phyloP scores from a whole-genome alignment of 2,329 filamentous ascomycete species.

The Nothophaeocryptopus gaeumannii region DNA sequence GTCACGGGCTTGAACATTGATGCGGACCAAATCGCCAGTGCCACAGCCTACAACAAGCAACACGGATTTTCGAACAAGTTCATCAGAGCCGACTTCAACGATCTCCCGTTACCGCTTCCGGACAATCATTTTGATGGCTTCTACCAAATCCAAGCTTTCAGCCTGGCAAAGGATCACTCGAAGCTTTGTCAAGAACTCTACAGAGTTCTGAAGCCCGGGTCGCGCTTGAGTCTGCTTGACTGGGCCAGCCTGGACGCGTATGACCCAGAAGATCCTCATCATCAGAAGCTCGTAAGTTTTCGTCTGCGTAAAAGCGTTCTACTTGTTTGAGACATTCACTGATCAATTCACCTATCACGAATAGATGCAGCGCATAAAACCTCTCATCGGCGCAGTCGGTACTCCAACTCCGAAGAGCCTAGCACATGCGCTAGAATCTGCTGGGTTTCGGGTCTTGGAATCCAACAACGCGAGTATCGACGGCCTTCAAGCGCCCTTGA shows the following conservation, averaged over 20 bases:
- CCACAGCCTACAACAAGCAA: constrained; percentile 24
- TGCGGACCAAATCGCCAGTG: constrained; percentile 29
- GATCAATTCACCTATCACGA: background rate
- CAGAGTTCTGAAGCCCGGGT: constrained; percentile 30
- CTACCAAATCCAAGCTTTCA: constrained; percentile 34
- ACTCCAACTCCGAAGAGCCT: constrained; percentile 30
- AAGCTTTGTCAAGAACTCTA: constrained; percentile 26
- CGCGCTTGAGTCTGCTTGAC: constrained; percentile 28
- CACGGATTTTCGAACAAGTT: constrained; percentile 25
- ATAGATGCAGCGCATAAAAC: constrained; percentile 30
- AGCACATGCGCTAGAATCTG: constrained; percentile 19
- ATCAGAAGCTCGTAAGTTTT: constrained; percentile 13
- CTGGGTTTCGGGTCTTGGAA: constrained; percentile 26
- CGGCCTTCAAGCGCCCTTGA: constrained; percentile 29
- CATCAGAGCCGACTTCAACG: constrained; percentile 29
- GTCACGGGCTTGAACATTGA: constrained; percentile 33
- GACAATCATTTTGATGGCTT: constrained; percentile 30
- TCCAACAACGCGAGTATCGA: constrained; percentile 27
- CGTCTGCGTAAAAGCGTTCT: too few relatives aligned
- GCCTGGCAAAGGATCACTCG: constrained; percentile 27
- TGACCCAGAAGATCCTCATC: constrained; percentile 23
- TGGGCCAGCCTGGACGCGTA: constrained; percentile 30
- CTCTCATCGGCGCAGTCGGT: constrained; percentile 31
- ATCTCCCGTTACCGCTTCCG: constrained; percentile 28
- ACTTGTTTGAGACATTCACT: too few relatives aligned